These are phyloP conservation scores for Drechslerella stenobrocha DNA, from an alignment of 2,329 filamentous ascomycete genomes.

Conservation along the genomic window DNA sequence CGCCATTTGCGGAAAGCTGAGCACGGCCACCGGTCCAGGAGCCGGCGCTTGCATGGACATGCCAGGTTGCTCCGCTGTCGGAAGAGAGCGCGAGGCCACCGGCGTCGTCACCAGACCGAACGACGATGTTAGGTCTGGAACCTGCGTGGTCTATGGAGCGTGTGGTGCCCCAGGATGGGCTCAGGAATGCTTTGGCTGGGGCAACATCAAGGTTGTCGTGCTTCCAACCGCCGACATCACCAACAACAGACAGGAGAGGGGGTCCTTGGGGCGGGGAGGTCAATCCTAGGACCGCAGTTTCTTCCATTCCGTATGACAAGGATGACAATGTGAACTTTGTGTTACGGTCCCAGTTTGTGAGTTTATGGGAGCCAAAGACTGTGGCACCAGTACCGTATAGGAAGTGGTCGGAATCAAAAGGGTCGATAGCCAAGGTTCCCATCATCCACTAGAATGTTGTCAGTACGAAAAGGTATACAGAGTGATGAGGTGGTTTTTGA, in stretches of 20 bases:
- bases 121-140: slow-evolving; percentile 57
- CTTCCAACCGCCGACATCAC: slow-evolving; percentile 62
- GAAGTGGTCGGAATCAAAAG: slow-evolving; percentile 65
- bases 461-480: slow-evolving; percentile 53
- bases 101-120: slow-evolving; percentile 59
- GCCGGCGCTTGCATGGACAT: slow-evolving; percentile 58
- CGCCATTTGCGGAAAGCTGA: slow-evolving; percentile 42
- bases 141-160: slow-evolving; percentile 57
- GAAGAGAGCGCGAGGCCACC: slow-evolving; percentile 58
- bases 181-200: slow-evolving; percentile 59
- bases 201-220: slow-evolving; percentile 57
- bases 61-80: slow-evolving; percentile 61
- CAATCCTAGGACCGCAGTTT: slow-evolving; percentile 60
- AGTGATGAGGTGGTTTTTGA: slow-evolving; percentile 43
- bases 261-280: slow-evolving; percentile 61
- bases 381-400: slow-evolving; percentile 64
- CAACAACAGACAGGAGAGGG: slow-evolving; percentile 61
- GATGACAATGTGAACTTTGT: slow-evolving; percentile 60
- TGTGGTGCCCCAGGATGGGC: slow-evolving; percentile 59
- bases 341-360: slow-evolving; percentile 62
- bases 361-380: slow-evolving; percentile 61
- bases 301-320: slow-evolving; percentile 63
- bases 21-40: slow-evolving; percentile 48
- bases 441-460: slow-evolving; percentile 62
- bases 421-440: slow-evolving; percentile 64